Conservation (phyloP, 495 filamentous ascomycete genomes). For the Lichina pygmaea region DNA sequence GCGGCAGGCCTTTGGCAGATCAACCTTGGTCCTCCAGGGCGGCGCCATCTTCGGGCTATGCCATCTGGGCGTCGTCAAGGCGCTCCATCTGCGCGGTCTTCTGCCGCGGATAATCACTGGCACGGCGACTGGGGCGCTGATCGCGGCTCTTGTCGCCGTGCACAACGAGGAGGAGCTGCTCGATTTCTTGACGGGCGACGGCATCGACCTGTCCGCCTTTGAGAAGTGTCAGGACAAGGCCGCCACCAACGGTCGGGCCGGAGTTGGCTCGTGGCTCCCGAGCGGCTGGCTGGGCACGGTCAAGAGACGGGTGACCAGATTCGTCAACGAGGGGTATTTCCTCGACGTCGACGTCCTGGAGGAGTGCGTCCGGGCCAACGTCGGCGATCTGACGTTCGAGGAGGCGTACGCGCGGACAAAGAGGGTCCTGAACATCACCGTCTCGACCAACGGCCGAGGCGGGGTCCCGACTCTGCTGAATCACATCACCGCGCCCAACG, state of each 20-base stretch:
- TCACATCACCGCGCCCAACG: slow-evolving; percentile 82
- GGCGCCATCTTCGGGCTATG: slow-evolving; percentile 82
- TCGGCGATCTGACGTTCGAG: slow-evolving; percentile 80
- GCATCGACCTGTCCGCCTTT: slow-evolving; percentile 50
- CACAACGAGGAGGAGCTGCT: slow-evolving; percentile 74
- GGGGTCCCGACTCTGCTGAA: slow-evolving; percentile 71
- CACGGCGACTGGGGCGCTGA: slow-evolving; percentile 70
- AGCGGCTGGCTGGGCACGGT: slow-evolving; percentile 27
- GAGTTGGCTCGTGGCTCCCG: slow-evolving; percentile 3
- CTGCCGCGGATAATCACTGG: slow-evolving; percentile 79
- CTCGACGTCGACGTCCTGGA: slow-evolving; percentile 62
- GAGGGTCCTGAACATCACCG: slow-evolving; percentile 75
- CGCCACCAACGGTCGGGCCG: neutral
- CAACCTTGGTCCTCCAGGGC: slow-evolving; percentile 66
- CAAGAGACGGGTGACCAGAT: slow-evolving; percentile 31
- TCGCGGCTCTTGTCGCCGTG: slow-evolving; percentile 71
- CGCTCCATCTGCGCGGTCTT: slow-evolving; percentile 57
- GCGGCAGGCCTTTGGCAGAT: slow-evolving; percentile 69
- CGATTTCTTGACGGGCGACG: slow-evolving; percentile 44
- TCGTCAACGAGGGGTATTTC: slow-evolving; percentile 51
- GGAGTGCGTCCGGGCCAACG: slow-evolving; percentile 59
- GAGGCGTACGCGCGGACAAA: slow-evolving; percentile 75
- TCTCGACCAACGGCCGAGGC: slow-evolving; percentile 43
- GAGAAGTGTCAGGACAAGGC: slow-evolving; percentile 7
- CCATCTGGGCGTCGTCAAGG: slow-evolving; percentile 77